Percentiles rank a stretch among this genome's conserved stretches.
phyloP scores from a whole-genome alignment of 805 yeast species.

The Metschnikowia matae region DNA sequence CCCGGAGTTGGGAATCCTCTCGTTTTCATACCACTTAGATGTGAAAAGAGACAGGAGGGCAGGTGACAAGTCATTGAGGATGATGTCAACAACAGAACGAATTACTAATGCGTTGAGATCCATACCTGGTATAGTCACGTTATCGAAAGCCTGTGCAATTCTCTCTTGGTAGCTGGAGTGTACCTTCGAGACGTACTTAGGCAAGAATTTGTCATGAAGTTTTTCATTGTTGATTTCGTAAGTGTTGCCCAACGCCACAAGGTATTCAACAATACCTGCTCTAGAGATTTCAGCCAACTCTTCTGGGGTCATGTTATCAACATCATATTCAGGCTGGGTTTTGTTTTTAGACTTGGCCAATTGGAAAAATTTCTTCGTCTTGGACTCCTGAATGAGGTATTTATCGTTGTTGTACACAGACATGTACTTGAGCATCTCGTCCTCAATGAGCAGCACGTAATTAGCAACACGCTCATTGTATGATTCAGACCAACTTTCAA shows the following conservation, averaged over 20 bases:
- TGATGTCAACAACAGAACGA: slow-evolving; percentile 60
- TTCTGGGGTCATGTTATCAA: slow-evolving; percentile 39
- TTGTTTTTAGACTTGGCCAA: slow-evolving; percentile 22
- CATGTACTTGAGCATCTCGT: slow-evolving; percentile 39
- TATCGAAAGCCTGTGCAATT: slow-evolving; percentile 35
- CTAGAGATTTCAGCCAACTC: slow-evolving; percentile 34
- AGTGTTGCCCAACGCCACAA: slow-evolving; percentile 81
- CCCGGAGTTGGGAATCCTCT: slow-evolving; percentile 22
- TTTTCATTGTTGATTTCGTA: slow-evolving; percentile 72
- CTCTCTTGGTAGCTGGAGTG: slow-evolving; percentile 37
- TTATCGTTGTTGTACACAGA: slow-evolving; percentile 38
- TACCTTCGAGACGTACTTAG: slow-evolving; percentile 58
- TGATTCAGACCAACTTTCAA: slow-evolving; percentile 62
- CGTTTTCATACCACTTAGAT: slow-evolving; percentile 60
- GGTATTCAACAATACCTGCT: slow-evolving; percentile 77
- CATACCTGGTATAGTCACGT: slow-evolving; percentile 56
- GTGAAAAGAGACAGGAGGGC: slow-evolving; percentile 62
- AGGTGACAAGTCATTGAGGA: slow-evolving; percentile 65
- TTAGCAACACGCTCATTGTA: slow-evolving; percentile 57
- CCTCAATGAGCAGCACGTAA: slow-evolving; percentile 56
- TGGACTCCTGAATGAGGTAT: slow-evolving; percentile 42
- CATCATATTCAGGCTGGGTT: slow-evolving; percentile 20
- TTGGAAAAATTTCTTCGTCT: slow-evolving; percentile 28
- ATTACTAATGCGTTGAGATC: slow-evolving; percentile 79
- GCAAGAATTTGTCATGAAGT: slow-evolving; percentile 61